Evolutionary conservation across 805 yeast genomes (phyloP).

Genomic region (Saturnispora mendoncae): DNA sequence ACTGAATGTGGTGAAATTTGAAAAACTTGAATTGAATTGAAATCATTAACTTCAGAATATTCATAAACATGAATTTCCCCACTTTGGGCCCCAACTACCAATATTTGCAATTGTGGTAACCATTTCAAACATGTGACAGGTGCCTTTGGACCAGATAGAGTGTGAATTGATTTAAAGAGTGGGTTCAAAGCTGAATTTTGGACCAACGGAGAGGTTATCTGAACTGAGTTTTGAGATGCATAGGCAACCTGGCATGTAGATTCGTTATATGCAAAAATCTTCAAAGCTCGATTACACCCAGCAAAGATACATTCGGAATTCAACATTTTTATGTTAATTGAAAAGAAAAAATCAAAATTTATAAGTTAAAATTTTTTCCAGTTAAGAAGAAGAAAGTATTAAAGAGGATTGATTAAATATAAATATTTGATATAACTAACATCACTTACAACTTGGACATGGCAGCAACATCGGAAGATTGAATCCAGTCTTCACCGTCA

Average conservation of each 20-base stretch:
- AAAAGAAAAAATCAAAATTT: neutral
- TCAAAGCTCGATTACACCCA: constrained; percentile 65
- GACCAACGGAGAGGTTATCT: constrained; percentile 56
- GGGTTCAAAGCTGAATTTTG: constrained; percentile 20
- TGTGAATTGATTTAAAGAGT: constrained; percentile 41
- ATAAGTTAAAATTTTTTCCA: neutral
- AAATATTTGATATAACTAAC: neutral
- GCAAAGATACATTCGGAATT: constrained; percentile 49
- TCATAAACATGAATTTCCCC: constrained; percentile 54
- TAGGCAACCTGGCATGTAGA: constrained; percentile 44
- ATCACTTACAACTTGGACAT: constrained; percentile 83
- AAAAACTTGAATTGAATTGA: constrained; percentile 28
- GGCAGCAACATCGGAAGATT: constrained; percentile 98
- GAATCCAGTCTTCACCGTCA: constrained; percentile 98
- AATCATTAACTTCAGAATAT: constrained; percentile 16
- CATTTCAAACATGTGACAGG: constrained; percentile 63
- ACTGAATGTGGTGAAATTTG: constrained; percentile 9
- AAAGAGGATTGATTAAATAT: no score
- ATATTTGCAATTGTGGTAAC: constrained; percentile 34
- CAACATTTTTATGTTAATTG: neutral
- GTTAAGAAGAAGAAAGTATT: neutral
- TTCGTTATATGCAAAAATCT: constrained; percentile 44
- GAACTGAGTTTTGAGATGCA: constrained; percentile 60
- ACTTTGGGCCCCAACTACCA: constrained; percentile 66
- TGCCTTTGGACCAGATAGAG: constrained; percentile 52